Conservation (phyloP, 1,139 yeast species). For the Yamadazyma aaseri region DNA sequence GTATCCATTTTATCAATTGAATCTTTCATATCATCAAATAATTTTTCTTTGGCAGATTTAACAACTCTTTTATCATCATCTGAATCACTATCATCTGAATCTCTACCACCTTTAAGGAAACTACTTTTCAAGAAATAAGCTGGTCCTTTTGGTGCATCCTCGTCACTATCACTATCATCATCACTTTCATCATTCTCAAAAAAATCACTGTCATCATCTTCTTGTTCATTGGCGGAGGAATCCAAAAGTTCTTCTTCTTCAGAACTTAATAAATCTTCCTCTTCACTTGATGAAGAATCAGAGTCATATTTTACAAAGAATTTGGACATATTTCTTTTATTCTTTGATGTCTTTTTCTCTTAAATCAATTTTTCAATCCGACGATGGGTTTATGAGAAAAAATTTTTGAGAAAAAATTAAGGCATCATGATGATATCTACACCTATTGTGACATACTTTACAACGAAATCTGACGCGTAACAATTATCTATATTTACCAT, state of each 20-base stretch:
- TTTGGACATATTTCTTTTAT: conserved; percentile 54
- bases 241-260: conserved; percentile 56
- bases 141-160: conserved; percentile 49
- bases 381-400: conserved; percentile 11
- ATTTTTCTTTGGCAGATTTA: conserved; percentile 89
- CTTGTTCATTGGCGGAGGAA: conserved; percentile 47
- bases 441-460: conserved; percentile 1
- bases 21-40: conserved; percentile 79
- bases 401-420: conserved; percentile 5
- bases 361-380: conserved; percentile 12
- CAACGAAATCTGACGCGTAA: background rate
- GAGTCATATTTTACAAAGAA: conserved; percentile 68
- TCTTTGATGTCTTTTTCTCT: conserved; percentile 1
- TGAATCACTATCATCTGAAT: conserved; percentile 55
- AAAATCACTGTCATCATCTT: conserved; percentile 24
- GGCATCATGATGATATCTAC: conserved; percentile 1
- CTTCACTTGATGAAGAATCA: conserved; percentile 75
- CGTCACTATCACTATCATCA: conserved; percentile 40
- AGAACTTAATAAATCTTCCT: conserved; percentile 67
- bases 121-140: conserved; percentile 58
- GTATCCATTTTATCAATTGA: conserved; percentile 68
- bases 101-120: conserved; percentile 44
- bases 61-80: conserved; percentile 82
- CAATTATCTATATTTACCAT: conserved; percentile 5
- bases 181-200: conserved; percentile 41